These are phyloP conservation scores for Durotheca rogersii DNA, from an alignment of 495 filamentous ascomycete species.

Conservation along the genomic window DNA sequence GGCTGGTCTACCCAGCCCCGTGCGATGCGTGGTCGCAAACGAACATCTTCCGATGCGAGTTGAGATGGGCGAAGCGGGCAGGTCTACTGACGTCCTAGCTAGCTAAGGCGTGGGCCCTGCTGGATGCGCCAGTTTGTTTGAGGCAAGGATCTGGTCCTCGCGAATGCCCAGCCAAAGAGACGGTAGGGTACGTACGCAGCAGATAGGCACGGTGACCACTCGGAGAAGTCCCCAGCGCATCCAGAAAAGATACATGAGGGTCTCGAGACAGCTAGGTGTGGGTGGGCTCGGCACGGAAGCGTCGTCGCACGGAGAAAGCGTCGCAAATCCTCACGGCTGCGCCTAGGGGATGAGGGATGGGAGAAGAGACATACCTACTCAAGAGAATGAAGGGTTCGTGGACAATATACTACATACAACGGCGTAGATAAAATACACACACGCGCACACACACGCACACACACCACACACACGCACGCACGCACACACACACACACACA, in stretches of 20 bases:
- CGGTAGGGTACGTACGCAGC: slow-evolving; percentile 35
- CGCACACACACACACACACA: no score
- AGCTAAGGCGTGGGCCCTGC: slow-evolving; percentile 27
- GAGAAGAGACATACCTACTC: no score
- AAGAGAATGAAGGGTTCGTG: no score
- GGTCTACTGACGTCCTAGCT: slow-evolving; percentile 32
- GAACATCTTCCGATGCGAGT: slow-evolving; percentile 35
- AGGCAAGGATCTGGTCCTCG: slow-evolving; percentile 33
- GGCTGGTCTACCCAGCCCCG: slow-evolving; percentile 14
- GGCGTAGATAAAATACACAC: no score
- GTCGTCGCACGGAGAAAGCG: no score
- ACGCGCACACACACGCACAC: no score
- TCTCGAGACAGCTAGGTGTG: slow-evolving; percentile 26
- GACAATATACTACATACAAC: no score
- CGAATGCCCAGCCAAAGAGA: slow-evolving; percentile 26
- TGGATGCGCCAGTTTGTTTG: slow-evolving; percentile 37
- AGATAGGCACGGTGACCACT: slow-evolving; percentile 28
- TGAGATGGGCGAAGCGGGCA: slow-evolving; percentile 39
- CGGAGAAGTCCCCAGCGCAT: slow-evolving; percentile 29
- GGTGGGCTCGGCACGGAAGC: slow-evolving; percentile 21
- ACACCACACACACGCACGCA: no score
- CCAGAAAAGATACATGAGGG: slow-evolving; percentile 30
- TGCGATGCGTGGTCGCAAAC: slow-evolving; percentile 34
- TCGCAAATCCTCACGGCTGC: no score
- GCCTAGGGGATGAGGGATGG: no score